Base-by-base conservation (phyloP, 352 stramenopile genomes). In the Phytophthora uliginosa region DNA sequence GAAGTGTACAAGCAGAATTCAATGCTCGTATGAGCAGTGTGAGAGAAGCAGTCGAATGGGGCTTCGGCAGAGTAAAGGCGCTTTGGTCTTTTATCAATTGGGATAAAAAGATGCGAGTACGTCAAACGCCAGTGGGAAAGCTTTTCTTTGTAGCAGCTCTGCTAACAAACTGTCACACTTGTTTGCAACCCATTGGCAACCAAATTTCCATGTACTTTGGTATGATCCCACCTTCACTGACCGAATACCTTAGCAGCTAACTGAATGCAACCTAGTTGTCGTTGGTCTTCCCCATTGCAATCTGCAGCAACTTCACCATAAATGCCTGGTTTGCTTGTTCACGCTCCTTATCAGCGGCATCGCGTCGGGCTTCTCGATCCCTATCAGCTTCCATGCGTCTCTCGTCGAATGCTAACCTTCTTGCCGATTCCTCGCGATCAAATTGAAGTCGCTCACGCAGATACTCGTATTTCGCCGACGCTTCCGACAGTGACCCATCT, bases 201-300 rank as follows among this genome's bases (percentile, higher is more conserved):
- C 36, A 61, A 59, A 54, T 59, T 9, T 59, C 60, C 1, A 68
- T 68, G 60, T 68, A 60, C 5, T 68, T 68, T 8, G 60, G 51
- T 22, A n/a, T 64, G 26, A 20, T 4, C 2, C 56, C 56, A 17
- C 56, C 56, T 28, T 18, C 18, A 33, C 31, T 60, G 28, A 48
- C 12, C 8, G 33, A 28, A 45, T 60, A 57, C 15, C 12, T 57
- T 38, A 40, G 51, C 7, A 57, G 26, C 51, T 42, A 57, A 40
- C 26, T 57, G 10, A 40, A 13, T 57, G 38, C 22, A 57, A 57
- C 7, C 51, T 57, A 42, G 51, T 15, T 57, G 10, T 24, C 7
- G 9, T 40, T 31, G 3, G 28, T 1, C 28, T 31, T 31, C 7
- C 28, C 5, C 4, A 7, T 31, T 8, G 28, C 28, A 31, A 31